A percentile compares a stretch with the other conserved stretches of the same genome.
phyloP scores from a whole-genome alignment of 148 eudicot species.

The Drosera capensis region DNA sequence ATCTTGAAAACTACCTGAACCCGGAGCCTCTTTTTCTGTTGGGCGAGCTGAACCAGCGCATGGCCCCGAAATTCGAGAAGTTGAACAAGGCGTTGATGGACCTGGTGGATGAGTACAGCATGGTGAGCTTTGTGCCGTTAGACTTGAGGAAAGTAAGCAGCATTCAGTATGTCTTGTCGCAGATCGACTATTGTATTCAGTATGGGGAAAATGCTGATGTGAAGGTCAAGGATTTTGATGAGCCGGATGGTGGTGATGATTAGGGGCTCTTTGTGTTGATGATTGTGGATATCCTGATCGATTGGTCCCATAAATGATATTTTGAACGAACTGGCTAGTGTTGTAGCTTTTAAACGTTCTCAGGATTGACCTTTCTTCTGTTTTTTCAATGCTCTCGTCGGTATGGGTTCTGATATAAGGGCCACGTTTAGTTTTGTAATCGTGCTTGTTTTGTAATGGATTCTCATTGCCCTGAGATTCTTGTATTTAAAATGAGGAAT shows the following conservation, averaged over 20 bases:
- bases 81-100: constrained; percentile 79
- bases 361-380: no score
- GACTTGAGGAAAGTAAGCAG: constrained; percentile 78
- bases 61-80: constrained; percentile 83
- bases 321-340: no score
- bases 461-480: no score
- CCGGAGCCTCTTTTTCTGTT: constrained; percentile 54
- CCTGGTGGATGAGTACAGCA: constrained; percentile 74
- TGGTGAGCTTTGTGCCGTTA: constrained; percentile 89
- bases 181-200: constrained; percentile 60
- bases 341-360: no score
- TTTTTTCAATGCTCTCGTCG: no score
- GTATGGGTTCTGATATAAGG: no score
- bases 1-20: constrained; percentile 61
- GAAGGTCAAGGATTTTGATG: constrained; percentile 76
- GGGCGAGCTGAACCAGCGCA: constrained; percentile 51
- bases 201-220: constrained; percentile 91
- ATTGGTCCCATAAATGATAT: no score
- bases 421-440: no score
- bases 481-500: no score
- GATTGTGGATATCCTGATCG: neutral
- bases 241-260: constrained; percentile 40
- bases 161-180: constrained; percentile 56
- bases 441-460: no score
- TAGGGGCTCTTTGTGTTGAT: neutral